Base-by-base conservation (phyloP, 148 eudicot genomes). In the Limonium bicolor region DNA sequence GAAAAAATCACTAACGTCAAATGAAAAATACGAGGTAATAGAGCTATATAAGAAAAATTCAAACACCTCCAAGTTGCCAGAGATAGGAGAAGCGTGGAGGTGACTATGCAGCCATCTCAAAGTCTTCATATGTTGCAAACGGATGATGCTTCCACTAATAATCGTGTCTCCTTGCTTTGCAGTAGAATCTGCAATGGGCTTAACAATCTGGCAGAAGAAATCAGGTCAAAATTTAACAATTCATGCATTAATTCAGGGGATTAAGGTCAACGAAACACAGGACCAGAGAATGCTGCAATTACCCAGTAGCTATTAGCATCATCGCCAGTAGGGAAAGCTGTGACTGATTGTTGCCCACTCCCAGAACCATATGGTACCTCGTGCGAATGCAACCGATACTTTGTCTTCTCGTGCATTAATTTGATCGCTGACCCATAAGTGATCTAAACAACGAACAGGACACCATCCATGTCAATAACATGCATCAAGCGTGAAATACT, bases 241-340 rank as follows among this genome's bases (percentile, higher is more conserved):
- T 21, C 14, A 36, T 20, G 9, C 10, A 5, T 31, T n/a, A n/a
- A n/a, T n/a, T n/a, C n/a, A n/a, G n/a, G n/a, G n/a, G n/a, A n/a
- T n/a, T n/a, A n/a, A n/a, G 36, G 27, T 15, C 33, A 22, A 20
- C 48, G 30, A 13, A 27, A 8, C 35, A 28, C 31, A 20, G 12
- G 27, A 29, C 19, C 24, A 36, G 22, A 16, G 25, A 6, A 24
- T 15, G 22, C 5, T 1, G 29, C 22, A 51, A 17, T 32, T 73
- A 90, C 97, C 95, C 97, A 90, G 55, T 90, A 90, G 80, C 97
- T 84, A 49, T 84, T 84, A 22, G 87, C 39, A 70, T 90, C 97
- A 68, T 90, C 97, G 17, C 75, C 95, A 64, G 56, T 58, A 41
- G 97, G 93, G 33, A 90, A 90, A 48, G 85, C 74, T 29, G 97